phyloP scores from a whole-genome alignment of 345 rosid genomes.

The Dovyalis caffra region DNA sequence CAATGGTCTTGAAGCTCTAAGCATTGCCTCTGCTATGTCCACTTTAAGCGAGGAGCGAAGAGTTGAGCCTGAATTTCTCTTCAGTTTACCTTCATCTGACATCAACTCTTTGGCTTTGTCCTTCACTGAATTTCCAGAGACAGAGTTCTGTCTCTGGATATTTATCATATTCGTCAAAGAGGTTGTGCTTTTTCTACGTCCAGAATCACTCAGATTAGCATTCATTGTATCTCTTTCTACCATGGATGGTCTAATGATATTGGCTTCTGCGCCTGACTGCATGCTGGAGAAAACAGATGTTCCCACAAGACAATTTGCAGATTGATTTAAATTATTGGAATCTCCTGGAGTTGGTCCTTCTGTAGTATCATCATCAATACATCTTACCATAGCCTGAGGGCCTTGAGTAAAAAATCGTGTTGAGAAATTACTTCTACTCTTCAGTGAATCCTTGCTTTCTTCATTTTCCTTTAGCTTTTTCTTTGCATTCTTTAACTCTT shows the following conservation, averaged over 20 bases:
- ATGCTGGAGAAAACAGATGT: not conserved
- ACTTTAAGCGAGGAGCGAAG: no score
- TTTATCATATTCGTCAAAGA: not conserved
- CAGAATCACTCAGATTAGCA: not conserved
- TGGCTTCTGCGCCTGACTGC: no score
- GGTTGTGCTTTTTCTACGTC: not conserved
- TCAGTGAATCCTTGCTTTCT: not conserved
- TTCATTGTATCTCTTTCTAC: not conserved
- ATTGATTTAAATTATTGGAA: not conserved
- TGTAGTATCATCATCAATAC: not conserved
- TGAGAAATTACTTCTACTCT: not conserved
- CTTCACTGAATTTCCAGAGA: slow-evolving; percentile 10
- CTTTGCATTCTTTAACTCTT: not conserved
- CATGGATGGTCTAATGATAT: not conserved
- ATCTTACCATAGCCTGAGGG: not conserved
- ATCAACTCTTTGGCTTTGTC: slow-evolving; percentile 8
- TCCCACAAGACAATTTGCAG: not conserved
- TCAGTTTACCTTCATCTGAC: slow-evolving; percentile 12
- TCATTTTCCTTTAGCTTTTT: not conserved
- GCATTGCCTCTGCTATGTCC: slow-evolving; percentile 1
- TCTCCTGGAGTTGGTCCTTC: slow-evolving; percentile 2
- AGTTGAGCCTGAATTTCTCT: slow-evolving; percentile 7
- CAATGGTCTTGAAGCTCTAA: slow-evolving; percentile 10
- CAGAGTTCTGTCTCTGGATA: slow-evolving; percentile 1
- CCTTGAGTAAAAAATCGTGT: not conserved